Base-by-base conservation (phyloP, 2,329 filamentous ascomycete species). In the Paraphoma sp. region DNA sequence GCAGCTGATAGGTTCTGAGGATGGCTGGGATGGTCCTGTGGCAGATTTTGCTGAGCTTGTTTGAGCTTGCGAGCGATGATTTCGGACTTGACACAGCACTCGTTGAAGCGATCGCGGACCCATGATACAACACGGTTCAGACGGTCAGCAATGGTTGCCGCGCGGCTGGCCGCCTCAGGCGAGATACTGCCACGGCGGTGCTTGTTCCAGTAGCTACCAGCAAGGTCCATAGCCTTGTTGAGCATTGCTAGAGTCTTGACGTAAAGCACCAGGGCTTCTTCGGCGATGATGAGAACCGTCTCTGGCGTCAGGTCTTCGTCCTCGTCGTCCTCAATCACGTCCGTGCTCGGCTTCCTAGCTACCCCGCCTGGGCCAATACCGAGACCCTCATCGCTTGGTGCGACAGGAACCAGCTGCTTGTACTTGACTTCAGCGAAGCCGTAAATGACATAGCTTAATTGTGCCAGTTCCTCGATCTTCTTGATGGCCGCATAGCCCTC, bases 401-500 rank as follows among this genome's bases (percentile, higher is more conserved):
- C 88, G 44, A 95, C 81, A 3, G 95, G 95, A 48, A 97, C 87
- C n/a, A 99, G 84, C 76, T 99, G 95, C 77, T 96, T 95, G 78
- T 96, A 97, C 78, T 99, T 99, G 72, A 99, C 94, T 78, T 99
- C 94, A 6, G 95, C 95, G 77, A 99, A 98, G 3, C 94, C 93
- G 74, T 93, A 99, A 2, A 99, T 93, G 45, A 97, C 95, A 75
- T 99, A 93, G 72, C 93, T 97, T 40, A 93, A 86, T 31, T 93
- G 95, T 1, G 95, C 95, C 62, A 92, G 89, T 67, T 98, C 93
- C 75, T 99, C 94, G 54, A 98, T 93, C 44, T 87, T 85, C 69
- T 93, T 89, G 2, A 94, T 87, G 41, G 91, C 88, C 62, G 86
- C 87, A 14, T 84, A 82, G 72, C 98, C 95, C 70, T 97, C 93